phyloP scores from a whole-genome alignment of 306 rosid genomes.

The Sechiopsis laciniata region DNA sequence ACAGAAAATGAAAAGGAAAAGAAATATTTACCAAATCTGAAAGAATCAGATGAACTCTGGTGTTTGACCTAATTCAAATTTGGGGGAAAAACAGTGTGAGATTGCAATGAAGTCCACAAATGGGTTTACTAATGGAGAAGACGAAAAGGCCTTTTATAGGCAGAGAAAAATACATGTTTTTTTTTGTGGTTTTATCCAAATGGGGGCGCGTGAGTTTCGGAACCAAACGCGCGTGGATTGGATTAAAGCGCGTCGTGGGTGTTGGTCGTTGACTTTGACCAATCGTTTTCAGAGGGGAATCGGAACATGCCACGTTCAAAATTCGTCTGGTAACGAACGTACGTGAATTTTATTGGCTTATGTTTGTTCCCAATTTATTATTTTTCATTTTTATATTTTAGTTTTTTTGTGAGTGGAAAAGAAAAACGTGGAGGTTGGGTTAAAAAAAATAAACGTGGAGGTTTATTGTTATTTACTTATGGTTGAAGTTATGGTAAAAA shows the following conservation, averaged over 20 bases:
- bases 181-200: background rate
- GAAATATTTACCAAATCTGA: conserved; percentile 5
- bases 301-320: background rate
- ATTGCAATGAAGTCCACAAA: conserved; percentile 3
- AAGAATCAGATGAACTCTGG: background rate
- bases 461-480: background rate
- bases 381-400: background rate
- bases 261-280: conserved; percentile 6
- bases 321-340: conserved; percentile 14
- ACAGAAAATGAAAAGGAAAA: background rate
- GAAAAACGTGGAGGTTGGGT: background rate
- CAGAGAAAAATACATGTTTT: background rate
- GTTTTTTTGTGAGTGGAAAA: background rate
- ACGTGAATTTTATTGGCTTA: background rate
- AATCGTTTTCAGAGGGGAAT: background rate
- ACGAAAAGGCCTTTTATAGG: background rate
- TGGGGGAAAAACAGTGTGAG: background rate
- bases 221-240: background rate
- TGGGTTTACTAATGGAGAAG: background rate
- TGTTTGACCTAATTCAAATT: background rate
- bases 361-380: background rate
- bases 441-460: no score
- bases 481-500: background rate
- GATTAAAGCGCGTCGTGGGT: conserved; percentile 11
- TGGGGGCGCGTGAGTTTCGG: background rate